A percentile compares a stretch with the other conserved stretches of the same genome.
Conservation (phyloP, 305 asterid species). For the Rubia peregrina region DNA sequence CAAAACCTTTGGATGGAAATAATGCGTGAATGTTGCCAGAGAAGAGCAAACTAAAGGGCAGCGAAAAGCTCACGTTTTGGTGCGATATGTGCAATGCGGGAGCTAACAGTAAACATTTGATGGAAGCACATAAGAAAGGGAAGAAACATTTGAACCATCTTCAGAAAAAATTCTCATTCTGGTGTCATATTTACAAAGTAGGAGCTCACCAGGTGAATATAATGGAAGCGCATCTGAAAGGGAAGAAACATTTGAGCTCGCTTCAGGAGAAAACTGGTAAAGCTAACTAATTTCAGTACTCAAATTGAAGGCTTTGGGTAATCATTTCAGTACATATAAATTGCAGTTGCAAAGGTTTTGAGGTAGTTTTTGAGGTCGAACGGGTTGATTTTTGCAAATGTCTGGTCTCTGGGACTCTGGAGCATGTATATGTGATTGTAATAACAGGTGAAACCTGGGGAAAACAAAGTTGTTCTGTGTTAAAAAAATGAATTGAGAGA, state of each 20-base stretch:
- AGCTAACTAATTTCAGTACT: no score
- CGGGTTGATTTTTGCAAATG: no score
- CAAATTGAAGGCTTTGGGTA: no score
- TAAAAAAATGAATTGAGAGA: no score
- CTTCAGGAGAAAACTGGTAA: not conserved
- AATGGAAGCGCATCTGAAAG: not conserved
- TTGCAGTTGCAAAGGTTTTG: no score
- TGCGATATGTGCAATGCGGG: not conserved
- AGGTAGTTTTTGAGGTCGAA: no score
- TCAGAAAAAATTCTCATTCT: not conserved
- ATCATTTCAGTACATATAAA: no score
- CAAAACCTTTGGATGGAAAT: not conserved
- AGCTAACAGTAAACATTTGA: not conserved
- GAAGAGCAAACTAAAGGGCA: not conserved
- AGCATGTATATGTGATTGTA: no score
- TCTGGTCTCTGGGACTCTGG: no score
- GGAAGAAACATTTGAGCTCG: not conserved
- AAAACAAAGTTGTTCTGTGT: no score
- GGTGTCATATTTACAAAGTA: not conserved
- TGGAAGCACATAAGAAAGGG: not conserved
- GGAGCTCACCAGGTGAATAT: not conserved
- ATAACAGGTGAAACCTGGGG: no score
- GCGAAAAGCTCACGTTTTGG: not conserved
- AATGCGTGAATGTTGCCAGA: not conserved
- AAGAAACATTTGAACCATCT: not conserved